phyloP scores from a whole-genome alignment of 805 yeast genomes.

The Candida coquimbonensis region DNA sequence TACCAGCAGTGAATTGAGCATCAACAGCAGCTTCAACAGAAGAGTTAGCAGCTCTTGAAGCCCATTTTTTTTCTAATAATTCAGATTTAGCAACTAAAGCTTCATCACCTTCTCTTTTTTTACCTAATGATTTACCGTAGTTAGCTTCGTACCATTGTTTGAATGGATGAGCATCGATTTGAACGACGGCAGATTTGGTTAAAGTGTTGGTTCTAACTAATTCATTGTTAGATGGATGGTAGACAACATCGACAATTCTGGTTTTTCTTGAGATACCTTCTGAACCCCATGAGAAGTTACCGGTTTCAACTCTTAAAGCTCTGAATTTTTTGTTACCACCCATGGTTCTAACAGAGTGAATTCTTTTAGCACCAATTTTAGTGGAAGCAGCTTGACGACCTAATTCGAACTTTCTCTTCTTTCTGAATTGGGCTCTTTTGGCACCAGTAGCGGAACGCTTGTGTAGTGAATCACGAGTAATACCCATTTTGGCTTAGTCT shows the following conservation, averaged over 20 bases:
- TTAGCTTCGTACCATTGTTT: slow-evolving; percentile 98
- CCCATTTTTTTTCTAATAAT: slow-evolving; percentile 85
- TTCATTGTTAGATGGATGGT: slow-evolving; percentile 99
- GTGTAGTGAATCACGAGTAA: slow-evolving; percentile 99
- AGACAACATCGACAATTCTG: slow-evolving; percentile 95
- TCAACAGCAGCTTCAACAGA: slow-evolving; percentile 87
- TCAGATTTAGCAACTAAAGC: slow-evolving; percentile 55
- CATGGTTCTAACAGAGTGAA: slow-evolving; percentile 98
- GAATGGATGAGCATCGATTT: slow-evolving; percentile 99
- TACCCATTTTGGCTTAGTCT: slow-evolving; percentile 74
- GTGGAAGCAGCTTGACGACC: slow-evolving; percentile 99
- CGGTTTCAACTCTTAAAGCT: slow-evolving; percentile 98
- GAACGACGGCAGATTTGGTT: slow-evolving; percentile 98
- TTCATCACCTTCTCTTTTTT: slow-evolving; percentile 57
- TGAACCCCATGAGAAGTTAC: slow-evolving; percentile 99
- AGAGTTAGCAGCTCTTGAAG: slow-evolving; percentile 82
- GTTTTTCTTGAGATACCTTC: slow-evolving; percentile 99
- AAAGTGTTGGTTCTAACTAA: slow-evolving; percentile 99
- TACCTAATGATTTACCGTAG: slow-evolving; percentile 92
- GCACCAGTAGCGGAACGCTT: slow-evolving; percentile 99
- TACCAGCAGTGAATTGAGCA: slow-evolving; percentile 97
- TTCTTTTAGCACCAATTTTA: slow-evolving; percentile 98
- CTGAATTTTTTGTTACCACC: slow-evolving; percentile 99
- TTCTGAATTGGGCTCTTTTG: slow-evolving; percentile 99
- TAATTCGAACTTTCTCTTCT: slow-evolving; percentile 99